These are phyloP conservation scores for Gynostemma pentaphyllum DNA, from an alignment of 306 rosid genomes.

Conservation along the genomic window DNA sequence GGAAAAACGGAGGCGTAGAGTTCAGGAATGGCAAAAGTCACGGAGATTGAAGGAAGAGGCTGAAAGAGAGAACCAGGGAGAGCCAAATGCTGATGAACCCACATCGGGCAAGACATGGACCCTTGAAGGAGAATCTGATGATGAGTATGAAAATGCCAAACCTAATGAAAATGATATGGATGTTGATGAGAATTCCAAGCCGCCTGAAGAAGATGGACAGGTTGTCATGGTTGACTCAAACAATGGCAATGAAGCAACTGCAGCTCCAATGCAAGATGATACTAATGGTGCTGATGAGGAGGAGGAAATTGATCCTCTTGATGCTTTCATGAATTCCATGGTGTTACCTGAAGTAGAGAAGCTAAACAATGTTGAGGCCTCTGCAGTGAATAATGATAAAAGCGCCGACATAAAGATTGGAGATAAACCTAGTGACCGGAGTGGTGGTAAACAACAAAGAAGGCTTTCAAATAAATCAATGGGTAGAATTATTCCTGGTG, in stretches of 20 bases:
- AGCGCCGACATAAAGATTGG: conserved; percentile 28
- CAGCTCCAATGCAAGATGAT: conserved; percentile 29
- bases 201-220: conserved; percentile 27
- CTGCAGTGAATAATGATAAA: conserved; percentile 22
- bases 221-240: conserved; percentile 21
- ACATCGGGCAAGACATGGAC: conserved; percentile 80
- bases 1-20: conserved; percentile 94
- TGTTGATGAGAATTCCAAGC: conserved; percentile 38
- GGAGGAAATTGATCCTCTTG: conserved; percentile 76
- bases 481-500: conserved; percentile 92
- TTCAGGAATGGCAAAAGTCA: conserved; percentile 90
- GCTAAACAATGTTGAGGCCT: conserved; percentile 33
- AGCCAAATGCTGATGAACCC: conserved; percentile 41
- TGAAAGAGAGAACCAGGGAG: conserved; percentile 61
- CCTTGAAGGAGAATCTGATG: conserved; percentile 92
- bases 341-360: conserved; percentile 83
- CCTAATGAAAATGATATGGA: conserved; percentile 37
- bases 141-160: conserved; percentile 56
- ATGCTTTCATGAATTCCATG: conserved; percentile 91
- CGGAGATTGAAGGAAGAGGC: conserved; percentile 77
- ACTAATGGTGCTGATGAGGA: conserved; percentile 27
- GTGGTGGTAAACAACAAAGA: conserved; percentile 32
- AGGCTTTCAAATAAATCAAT: conserved; percentile 53
- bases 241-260: conserved; percentile 37
- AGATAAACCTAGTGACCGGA: conserved; percentile 32